Evolutionary conservation across 495 filamentous ascomycete genomes (phyloP), one percentile per base, ranked within the genome.

Genomic region (Penicillium flavigenum): DNA sequence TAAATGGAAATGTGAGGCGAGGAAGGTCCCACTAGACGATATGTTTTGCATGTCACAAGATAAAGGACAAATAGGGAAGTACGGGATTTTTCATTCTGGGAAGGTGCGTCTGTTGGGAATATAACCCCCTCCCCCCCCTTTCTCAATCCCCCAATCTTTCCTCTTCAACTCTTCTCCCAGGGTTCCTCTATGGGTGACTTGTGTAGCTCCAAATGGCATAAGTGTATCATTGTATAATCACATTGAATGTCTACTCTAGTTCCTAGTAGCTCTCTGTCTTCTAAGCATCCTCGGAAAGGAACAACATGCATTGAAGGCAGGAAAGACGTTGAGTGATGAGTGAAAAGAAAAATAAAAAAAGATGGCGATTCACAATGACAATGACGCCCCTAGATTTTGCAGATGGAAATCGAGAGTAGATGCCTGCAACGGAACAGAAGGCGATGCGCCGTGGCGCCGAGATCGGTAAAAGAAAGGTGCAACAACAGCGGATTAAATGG

Each of bases 391-490:
- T 6, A 11, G 14, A 50, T 36, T 31, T 31, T 50, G 31, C 19
- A 2, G 32, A 20, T 50, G 19, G 11, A 45, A 45, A 32, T 36
- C 24, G 42, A 32, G 4, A 34, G 39, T 34, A n/a, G 50, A 14
- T 22, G 38, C n/a, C 14, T 16, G 9, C 43, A 36, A 26, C 36
- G 34, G 14, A 41, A 51, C 48, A 38, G 38, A 51, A 47, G 26
- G 16, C 29, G 16, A 38, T 54, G 19, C 11, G 57, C 50, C 53
- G 32, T 50, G 38, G 43, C 36, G 57, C 42, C 34, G 46, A 26
- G n/a, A 49, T 42, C n/a, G 29, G 52, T 29, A 43, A 51, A 34
- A 20, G 53, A 32, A 41, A 49, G 7, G 51, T 17, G 36, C 10
- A 17, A n/a, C 11, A 39, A 16, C 32, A 29, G 39, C 31, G 54